Percentiles rank a stretch among this genome's conserved stretches.
phyloP scores from a whole-genome alignment of 768 basidiomycete genomes.

The Asterophora lycoperdoides region DNA sequence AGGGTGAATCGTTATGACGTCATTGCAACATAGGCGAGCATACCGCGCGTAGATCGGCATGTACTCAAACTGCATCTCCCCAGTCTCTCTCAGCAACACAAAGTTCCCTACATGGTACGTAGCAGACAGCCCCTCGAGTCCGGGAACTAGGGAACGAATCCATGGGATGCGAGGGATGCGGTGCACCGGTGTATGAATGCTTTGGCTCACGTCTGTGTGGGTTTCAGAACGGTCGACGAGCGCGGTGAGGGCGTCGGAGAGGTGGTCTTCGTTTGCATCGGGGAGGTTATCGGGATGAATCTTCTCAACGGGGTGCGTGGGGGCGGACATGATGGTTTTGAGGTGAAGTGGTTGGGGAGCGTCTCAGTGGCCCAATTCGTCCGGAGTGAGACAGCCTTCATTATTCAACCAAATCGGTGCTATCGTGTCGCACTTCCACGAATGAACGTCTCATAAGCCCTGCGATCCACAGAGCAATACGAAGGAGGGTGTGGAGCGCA shows the following conservation, averaged over 20 bases:
- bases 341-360: too few species aligned
- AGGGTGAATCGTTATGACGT: too few species aligned
- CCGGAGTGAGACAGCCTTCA: too few species aligned
- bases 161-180: slow-evolving; percentile 28
- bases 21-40: neutral
- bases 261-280: slow-evolving; percentile 26
- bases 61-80: slow-evolving; percentile 58
- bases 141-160: slow-evolving; percentile 48
- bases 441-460: too few species aligned
- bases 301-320: too few species aligned
- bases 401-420: too few species aligned
- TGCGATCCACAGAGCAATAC: too few species aligned
- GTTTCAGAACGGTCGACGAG: slow-evolving; percentile 34
- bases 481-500: too few species aligned
- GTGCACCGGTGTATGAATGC: slow-evolving; percentile 30
- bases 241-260: slow-evolving; percentile 29
- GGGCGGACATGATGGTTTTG: too few species aligned
- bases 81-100: slow-evolving; percentile 44
- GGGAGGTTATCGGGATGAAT: slow-evolving; percentile 34
- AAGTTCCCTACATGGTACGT: slow-evolving; percentile 58
- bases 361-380: too few species aligned
- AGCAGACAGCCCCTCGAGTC: slow-evolving; percentile 48
- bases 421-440: too few species aligned
- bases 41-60: slow-evolving; percentile 69
- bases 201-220: slow-evolving; percentile 23